A percentile compares a stretch with the other conserved stretches of the same genome.
These are phyloP conservation scores for Dorcoceras hygrometricum DNA, from an alignment of 257 asterid genomes.

Conservation along the genomic window DNA sequence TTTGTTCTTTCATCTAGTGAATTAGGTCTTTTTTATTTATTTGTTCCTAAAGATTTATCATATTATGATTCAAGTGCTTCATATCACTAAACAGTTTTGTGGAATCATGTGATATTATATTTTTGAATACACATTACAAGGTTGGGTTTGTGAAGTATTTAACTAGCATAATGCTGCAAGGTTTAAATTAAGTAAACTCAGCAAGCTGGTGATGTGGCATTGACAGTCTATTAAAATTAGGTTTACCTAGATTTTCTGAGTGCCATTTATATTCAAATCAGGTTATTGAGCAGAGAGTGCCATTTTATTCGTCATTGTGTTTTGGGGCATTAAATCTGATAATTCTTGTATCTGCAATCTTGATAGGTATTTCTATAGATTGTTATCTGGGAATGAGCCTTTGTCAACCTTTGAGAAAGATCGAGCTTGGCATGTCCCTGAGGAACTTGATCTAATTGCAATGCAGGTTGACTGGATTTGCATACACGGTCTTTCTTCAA, in stretches of 20 bases:
- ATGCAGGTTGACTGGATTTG: conserved; percentile 64
- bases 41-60: neutral
- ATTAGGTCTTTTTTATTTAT: conserved; percentile 3
- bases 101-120: neutral
- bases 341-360: conserved; percentile 21
- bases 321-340: conserved; percentile 18
- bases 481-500: neutral
- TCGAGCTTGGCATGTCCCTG: conserved; percentile 91
- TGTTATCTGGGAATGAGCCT: conserved; percentile 64
- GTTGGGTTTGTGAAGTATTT: conserved; percentile 3
- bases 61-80: neutral
- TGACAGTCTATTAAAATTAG: neutral
- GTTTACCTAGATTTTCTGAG: neutral
- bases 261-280: conserved; percentile 1
- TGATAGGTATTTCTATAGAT: conserved; percentile 74
- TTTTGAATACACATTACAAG: neutral
- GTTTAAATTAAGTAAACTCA: conserved; percentile 3
- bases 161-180: conserved; percentile 1
- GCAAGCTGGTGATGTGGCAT: neutral
- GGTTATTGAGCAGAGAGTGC: conserved; percentile 14
- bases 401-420: conserved; percentile 70
- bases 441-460: conserved; percentile 59
- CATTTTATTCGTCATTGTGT: conserved; percentile 8
- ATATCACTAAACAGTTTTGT: neutral
- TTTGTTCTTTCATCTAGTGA: neutral